A percentile compares a stretch with the other conserved stretches of the same genome.
These are phyloP conservation scores for Ascomycota sp. DNA, from an alignment of 2,329 filamentous ascomycete species.

Conservation along the genomic window DNA sequence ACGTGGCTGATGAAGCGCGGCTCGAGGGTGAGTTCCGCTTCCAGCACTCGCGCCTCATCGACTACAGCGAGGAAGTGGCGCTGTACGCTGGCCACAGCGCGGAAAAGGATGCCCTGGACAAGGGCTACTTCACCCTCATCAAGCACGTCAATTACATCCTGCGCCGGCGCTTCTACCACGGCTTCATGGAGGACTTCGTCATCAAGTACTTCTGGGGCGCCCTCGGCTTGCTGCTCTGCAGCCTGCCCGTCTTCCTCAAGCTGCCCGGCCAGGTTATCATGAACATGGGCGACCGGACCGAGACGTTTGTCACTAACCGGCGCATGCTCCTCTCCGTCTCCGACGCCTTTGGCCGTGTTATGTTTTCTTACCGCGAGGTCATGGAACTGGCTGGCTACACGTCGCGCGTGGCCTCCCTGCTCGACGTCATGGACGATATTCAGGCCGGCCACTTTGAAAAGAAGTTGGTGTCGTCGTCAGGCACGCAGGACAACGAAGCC, in stretches of 20 bases:
- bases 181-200: conserved; percentile 98
- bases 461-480: conserved; percentile 79
- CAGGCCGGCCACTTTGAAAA: conserved; percentile 84
- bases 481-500: conserved; percentile 60
- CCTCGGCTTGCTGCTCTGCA: conserved; percentile 75
- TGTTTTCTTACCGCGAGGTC: conserved; percentile 96
- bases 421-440: conserved; percentile 91
- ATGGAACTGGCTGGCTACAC: conserved; percentile 93
- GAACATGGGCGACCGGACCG: conserved; percentile 51
- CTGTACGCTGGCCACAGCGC: conserved; percentile 80
- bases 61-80: conserved; percentile 89
- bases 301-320: conserved; percentile 81
- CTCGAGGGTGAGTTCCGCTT: conserved; percentile 93
- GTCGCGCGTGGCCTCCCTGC: conserved; percentile 67
- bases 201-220: conserved; percentile 99
- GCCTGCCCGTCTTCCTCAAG: conserved; percentile 89
- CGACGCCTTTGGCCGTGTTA: conserved; percentile 84
- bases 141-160: conserved; percentile 97
- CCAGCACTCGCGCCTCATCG: conserved; percentile 83
- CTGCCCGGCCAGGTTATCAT: conserved; percentile 47
- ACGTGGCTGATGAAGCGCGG: conserved; percentile 86
- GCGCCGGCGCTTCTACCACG: conserved; percentile 78
- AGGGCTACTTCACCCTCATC: conserved; percentile 96
- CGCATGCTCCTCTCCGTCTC: conserved; percentile 83
- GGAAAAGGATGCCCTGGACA: conserved; percentile 91